A percentile compares a stretch with the other conserved stretches of the same genome.
Evolutionary conservation across 306 rosid genomes (phyloP).

Genomic region (Citrullus colocynthis): DNA sequence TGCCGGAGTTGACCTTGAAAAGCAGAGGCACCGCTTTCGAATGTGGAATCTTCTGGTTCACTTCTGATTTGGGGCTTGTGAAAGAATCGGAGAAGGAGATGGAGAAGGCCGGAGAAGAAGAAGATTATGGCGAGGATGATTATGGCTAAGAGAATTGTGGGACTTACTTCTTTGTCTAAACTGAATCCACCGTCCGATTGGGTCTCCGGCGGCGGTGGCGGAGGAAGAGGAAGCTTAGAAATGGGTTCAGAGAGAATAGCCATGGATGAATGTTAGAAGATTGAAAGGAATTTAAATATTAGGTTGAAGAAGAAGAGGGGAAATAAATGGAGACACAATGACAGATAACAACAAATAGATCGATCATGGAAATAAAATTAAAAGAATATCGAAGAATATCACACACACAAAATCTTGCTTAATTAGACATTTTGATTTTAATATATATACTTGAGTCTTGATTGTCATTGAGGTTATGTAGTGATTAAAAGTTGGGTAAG

Average conservation of each 20-base stretch:
- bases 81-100: conserved; percentile 67
- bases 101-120: conserved; percentile 86
- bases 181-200: conserved; percentile 7
- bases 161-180: conserved; percentile 47
- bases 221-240: conserved; percentile 5
- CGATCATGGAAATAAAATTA: background rate
- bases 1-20: conserved; percentile 93
- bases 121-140: conserved; percentile 67
- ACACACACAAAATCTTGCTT: background rate
- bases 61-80: conserved; percentile 37
- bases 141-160: conserved; percentile 52
- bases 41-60: conserved; percentile 47
- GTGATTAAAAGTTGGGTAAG: background rate
- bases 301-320: conserved; percentile 1
- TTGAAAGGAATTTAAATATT: background rate
- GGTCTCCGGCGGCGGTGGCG: conserved; percentile 23
- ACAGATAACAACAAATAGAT: conserved; percentile 12
- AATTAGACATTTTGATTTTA: background rate
- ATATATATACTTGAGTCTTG: background rate
- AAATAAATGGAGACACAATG: conserved; percentile 26
- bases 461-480: background rate
- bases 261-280: background rate
- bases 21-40: conserved; percentile 35
- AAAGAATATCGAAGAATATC: background rate
- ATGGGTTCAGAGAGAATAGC: background rate